Percentiles rank a stretch among this genome's conserved stretches.
phyloP scores from a whole-genome alignment of 2,329 filamentous ascomycete species.

The Ophiostoma ulmi region DNA sequence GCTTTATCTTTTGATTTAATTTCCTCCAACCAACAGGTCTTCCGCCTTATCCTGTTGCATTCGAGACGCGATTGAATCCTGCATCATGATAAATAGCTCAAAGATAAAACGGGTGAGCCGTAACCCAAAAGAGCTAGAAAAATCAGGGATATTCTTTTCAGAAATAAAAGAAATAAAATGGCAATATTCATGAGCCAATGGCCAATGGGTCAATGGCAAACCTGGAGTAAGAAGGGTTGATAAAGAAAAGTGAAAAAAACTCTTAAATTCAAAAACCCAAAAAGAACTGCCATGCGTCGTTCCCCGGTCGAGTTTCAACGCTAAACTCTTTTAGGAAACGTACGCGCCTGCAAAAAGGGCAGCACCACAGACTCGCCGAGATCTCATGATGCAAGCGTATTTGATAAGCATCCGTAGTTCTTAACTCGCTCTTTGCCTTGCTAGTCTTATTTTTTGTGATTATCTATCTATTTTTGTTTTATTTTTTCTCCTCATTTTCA shows the following conservation, averaged over 20 bases:
- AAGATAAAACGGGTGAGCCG: conserved; percentile 1
- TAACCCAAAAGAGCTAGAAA: conserved; percentile 7
- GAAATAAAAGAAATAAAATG: background rate
- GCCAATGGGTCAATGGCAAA: conserved; percentile 3
- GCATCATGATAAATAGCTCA: conserved; percentile 1
- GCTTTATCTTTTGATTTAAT: background rate
- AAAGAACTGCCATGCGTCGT: background rate
- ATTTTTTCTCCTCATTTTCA: background rate
- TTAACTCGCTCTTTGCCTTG: background rate
- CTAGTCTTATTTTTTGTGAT: background rate
- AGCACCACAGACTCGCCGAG: background rate
- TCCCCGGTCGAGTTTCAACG: background rate
- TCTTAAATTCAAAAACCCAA: background rate
- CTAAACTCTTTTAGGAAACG: conserved; percentile 4
- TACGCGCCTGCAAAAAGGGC: background rate
- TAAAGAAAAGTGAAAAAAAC: background rate
- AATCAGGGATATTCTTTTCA: background rate
- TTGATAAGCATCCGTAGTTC: background rate
- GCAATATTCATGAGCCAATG: background rate
- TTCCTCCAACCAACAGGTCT: background rate
- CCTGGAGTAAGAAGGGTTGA: background rate
- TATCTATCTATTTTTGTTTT: background rate
- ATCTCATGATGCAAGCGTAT: background rate
- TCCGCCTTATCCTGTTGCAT: conserved; percentile 6
- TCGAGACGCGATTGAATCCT: background rate